Evolutionary conservation across 179 eudicot species (phyloP).

Genomic region (Pouteria campechiana): DNA sequence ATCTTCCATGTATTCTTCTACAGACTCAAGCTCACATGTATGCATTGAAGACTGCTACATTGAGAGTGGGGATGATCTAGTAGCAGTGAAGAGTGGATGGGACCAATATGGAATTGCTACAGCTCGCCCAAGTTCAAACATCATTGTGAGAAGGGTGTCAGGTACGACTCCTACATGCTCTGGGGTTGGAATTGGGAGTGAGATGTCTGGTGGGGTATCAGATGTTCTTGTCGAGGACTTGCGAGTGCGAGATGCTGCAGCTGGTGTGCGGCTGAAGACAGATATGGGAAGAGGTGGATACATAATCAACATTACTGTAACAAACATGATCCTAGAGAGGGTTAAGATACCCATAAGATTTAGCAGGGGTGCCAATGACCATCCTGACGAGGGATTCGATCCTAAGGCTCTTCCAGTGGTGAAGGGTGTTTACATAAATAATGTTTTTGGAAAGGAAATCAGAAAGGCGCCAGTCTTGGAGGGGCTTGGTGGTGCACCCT

Average conservation of each 20-base stretch:
- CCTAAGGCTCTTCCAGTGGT: slow-evolving; percentile 64
- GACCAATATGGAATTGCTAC: slow-evolving; percentile 74
- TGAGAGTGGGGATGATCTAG: slow-evolving; percentile 84
- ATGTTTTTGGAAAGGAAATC: slow-evolving; percentile 48
- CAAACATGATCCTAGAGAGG: slow-evolving; percentile 55
- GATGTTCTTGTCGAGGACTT: slow-evolving; percentile 53
- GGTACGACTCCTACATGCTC: slow-evolving; percentile 98
- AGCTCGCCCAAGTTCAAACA: slow-evolving; percentile 78
- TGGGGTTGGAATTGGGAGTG: slow-evolving; percentile 93
- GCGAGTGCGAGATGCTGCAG: slow-evolving; percentile 67
- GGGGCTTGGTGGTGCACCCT: slow-evolving; percentile 63
- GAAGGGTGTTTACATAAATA: slow-evolving; percentile 43
- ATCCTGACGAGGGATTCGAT: slow-evolving; percentile 80
- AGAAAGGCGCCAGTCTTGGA: slow-evolving; percentile 56
- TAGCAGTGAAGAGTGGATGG: slow-evolving; percentile 84
- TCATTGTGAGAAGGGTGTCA: slow-evolving; percentile 63
- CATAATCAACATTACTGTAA: slow-evolving; percentile 50
- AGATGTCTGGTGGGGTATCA: slow-evolving; percentile 87
- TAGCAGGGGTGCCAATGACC: slow-evolving; percentile 91
- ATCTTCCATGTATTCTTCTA: too few species aligned
- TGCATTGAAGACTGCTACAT: slow-evolving; percentile 89
- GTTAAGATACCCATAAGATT: slow-evolving; percentile 83
- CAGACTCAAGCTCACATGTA: slow-evolving; percentile 76
- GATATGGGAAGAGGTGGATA: slow-evolving; percentile 93
- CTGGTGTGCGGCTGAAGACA: slow-evolving; percentile 78